phyloP scores from a whole-genome alignment of 306 rosid genomes.

The Pachyrhizus erosus region DNA sequence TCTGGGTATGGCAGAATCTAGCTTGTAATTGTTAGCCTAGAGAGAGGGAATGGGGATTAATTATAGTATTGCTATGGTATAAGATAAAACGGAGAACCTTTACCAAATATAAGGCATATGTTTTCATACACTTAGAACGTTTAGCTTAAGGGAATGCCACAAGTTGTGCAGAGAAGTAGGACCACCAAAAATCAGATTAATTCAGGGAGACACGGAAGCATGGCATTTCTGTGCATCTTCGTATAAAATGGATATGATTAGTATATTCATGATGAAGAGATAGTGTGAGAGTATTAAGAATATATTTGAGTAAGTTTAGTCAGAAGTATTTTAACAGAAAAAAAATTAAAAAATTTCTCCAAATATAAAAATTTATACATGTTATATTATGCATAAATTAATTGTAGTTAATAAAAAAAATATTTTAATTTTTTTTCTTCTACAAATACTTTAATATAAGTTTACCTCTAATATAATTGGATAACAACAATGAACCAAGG shows the following conservation, averaged over 20 bases:
- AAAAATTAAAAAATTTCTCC: no score
- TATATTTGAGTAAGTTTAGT: no score
- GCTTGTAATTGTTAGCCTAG: not conserved
- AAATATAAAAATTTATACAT: no score
- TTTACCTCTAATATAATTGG: no score
- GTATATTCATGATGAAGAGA: constrained; percentile 10
- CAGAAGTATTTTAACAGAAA: no score
- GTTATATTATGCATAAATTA: no score
- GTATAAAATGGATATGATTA: constrained; percentile 41
- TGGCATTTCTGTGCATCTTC: constrained; percentile 56
- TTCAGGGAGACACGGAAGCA: constrained; percentile 57
- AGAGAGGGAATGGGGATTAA: not conserved
- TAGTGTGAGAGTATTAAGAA: not conserved
- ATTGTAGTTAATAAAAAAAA: no score
- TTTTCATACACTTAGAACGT: constrained; percentile 30
- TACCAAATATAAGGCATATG: constrained; percentile 43
- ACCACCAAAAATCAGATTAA: constrained; percentile 57
- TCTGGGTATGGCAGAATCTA: constrained; percentile 26
- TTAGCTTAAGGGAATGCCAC: constrained; percentile 52
- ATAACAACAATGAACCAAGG: not conserved
- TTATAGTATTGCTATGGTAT: not conserved
- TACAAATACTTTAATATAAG: no score
- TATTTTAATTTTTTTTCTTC: no score
- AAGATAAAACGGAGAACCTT: constrained; percentile 37
- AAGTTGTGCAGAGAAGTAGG: constrained; percentile 50